Base-by-base conservation (phyloP, 2,329 filamentous ascomycete species). In the Canariomyces notabilis region DNA sequence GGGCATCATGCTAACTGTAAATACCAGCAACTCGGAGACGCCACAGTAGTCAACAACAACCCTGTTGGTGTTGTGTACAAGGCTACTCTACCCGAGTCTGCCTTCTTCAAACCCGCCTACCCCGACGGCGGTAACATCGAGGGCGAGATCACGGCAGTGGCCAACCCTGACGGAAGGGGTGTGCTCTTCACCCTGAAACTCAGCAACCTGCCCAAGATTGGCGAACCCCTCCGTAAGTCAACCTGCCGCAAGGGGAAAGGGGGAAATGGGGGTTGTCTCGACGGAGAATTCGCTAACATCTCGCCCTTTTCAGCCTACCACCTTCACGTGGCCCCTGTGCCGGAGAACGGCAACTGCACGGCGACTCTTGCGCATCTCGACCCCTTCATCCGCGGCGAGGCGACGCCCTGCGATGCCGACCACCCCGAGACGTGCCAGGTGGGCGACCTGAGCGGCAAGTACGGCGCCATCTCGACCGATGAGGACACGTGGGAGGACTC, bases 391-490 rank as follows among this genome's bases (percentile, higher is more conserved):
- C 82, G 83, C 41, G 80, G 79, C 52, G 79, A 88, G 59, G 66
- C 65, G 2, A 70, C 80, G 4, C 57, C 74, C 5, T 91, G 87
- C 67, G 72, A 88, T 59, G 31, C 67, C 9, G 56, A 61, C 8
- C 60, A 68, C 6, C 82, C 82, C 6, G 65, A 76, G 51, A 81
- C 78, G 8, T 93, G 87, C 69, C 80, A 91, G 66, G 79, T 87
- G 9, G 87, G 87, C 54, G 87, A 91, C 62, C 71, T 89, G 46
- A 77, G 79, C 57, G 87, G 87, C 61, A 91, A 91, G 69, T 71
- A 84, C 58, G 85, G 85, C 51, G 72, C 73, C 50, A 76, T 86
- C 58, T 44, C 49, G 2, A 33, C 40, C 0, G 70, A 64, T 20
- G 62, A 65, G 21, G 72, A 74, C 52, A 68, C 73, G 11, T 82